Evolutionary conservation across 1,139 yeast species (phyloP).

Genomic region (Zhuliangozyma blackwelliae): DNA sequence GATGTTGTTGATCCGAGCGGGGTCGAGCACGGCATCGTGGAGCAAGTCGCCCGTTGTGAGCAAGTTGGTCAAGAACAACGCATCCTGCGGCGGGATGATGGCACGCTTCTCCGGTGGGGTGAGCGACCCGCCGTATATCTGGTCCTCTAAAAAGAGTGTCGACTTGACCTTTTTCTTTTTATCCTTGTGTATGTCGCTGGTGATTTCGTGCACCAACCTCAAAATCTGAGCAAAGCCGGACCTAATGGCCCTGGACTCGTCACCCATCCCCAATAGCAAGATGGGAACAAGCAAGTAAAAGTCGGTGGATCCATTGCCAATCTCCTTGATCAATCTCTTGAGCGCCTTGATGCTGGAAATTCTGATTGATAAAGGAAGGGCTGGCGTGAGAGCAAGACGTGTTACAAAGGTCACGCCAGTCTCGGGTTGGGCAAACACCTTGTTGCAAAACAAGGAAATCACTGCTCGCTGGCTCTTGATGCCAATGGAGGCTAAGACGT

Average conservation of each 20-base stretch:
- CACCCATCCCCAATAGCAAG: conserved; percentile 32
- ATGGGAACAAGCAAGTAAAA: conserved; percentile 37
- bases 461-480: conserved; percentile 8
- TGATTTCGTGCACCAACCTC: conserved; percentile 15
- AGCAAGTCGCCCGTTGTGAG: conserved; percentile 23
- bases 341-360: conserved; percentile 41
- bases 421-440: conserved; percentile 27
- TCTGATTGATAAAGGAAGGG: conserved; percentile 56
- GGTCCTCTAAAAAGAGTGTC: conserved; percentile 34
- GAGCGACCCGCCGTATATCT: conserved; percentile 32
- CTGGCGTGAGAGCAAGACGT: conserved; percentile 53
- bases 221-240: conserved; percentile 22
- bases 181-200: conserved; percentile 15
- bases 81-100: conserved; percentile 65
- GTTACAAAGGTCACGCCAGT: conserved; percentile 50
- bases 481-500: conserved; percentile 7
- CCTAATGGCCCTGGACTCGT: conserved; percentile 26
- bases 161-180: conserved; percentile 21
- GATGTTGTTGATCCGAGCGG: conserved; percentile 20
- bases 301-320: conserved; percentile 21
- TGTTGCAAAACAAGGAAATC: conserved; percentile 17
- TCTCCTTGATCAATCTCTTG: conserved; percentile 28
- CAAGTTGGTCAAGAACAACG: conserved; percentile 42
- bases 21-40: conserved; percentile 30
- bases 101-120: conserved; percentile 38